Base-by-base conservation (phyloP, 2,329 filamentous ascomycete species). In the Arachnopeziza araneosa region DNA sequence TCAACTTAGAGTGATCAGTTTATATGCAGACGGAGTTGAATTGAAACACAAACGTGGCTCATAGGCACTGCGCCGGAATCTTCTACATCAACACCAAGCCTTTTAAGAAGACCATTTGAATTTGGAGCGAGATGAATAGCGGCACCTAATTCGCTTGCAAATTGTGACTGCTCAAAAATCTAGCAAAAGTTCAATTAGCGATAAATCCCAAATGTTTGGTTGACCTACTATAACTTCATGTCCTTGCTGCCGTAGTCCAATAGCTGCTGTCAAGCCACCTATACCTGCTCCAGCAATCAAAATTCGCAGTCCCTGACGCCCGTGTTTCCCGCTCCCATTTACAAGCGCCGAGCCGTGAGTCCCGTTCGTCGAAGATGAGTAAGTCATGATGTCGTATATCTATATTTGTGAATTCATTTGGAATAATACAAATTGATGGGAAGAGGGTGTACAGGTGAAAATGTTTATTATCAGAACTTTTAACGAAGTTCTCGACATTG, bases 71-170 rank as follows among this genome's bases (percentile, higher is more conserved):
- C 75, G 1, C 77, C 77, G 50, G 74, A 74, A 0, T 70, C 68
- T 58, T 76, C 73, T 0, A 76, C 72, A 54, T 72, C 69, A 1
- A 81, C 64, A 0, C 79, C 78, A 54, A 80, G 70, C 32, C 76
- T 71, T 12, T 72, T 70, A 3, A 88, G 73, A 1, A 87, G 71
- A 0, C 82, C 81, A 69, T 86, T 85, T 1, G 79, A 75, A 66
- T 88, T 89, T 0, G 86, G 83, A 0, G 82, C 79, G 4, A 88
- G 69, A 66, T 87, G 83, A n/a, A 88, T 78, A 0, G 84, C 84
- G 2, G 85, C 84, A 0, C 84, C 85, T 1, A 77, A 72, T 69
- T 87, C 84, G 55, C 75, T 79, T 19, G 79, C 78, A 36, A 86
- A 79, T 1, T 74, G 74, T 0, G 83, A 85, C 67, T 83, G 79